Base-by-base conservation (phyloP, 805 yeast genomes). In the Tetrapisispora pingtungensis region DNA sequence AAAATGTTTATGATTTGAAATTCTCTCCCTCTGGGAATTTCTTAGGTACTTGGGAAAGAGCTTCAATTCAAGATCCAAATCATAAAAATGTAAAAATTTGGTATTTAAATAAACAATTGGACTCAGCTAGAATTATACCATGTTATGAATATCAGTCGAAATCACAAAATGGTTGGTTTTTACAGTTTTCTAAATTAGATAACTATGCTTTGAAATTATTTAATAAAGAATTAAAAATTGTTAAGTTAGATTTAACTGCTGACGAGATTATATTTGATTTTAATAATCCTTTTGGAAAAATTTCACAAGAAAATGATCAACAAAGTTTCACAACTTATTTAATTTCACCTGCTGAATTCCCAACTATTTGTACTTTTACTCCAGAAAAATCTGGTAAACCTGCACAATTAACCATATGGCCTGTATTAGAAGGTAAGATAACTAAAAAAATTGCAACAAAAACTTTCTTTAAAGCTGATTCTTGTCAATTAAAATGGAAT, bases 401-500 rank as follows among this genome's bases (percentile, higher is more conserved):
- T 3, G 96, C 97, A 15, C 75, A 73, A 52, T 89, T 93, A 45
- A 77, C 82, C 50, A 82, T 94, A 48, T 93, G 83, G 64, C 65
- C 67, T 20, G 48, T 63, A 19, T 27, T 59, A 0, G 57, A 62
- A 42, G 62, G 83, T 58, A 52, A 57, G 17, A 61, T 64, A 18
- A 55, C 62, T 4, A 85, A 80, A 54, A 90, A 96, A 30, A 80
- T 87, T 41, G 82, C 93, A 42, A 78, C 81, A 49, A 93, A 90
- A 65, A 78, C 86, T 46, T 86, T 93, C 57, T 93, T 93, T 76
- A 89, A 90, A 68, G 97, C 97, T 41, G 98, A 93, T 62, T 77
- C 84, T 52, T 93, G 96, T 65, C 81, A 77, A 55, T 76, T 93
- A 69, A 82, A 78, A 62, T 93, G 99, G 99, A 93, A 94, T 65